These are phyloP conservation scores for Coniochaeta sp. DNA, from an alignment of 2,329 filamentous ascomycete species.

Conservation along the genomic window DNA sequence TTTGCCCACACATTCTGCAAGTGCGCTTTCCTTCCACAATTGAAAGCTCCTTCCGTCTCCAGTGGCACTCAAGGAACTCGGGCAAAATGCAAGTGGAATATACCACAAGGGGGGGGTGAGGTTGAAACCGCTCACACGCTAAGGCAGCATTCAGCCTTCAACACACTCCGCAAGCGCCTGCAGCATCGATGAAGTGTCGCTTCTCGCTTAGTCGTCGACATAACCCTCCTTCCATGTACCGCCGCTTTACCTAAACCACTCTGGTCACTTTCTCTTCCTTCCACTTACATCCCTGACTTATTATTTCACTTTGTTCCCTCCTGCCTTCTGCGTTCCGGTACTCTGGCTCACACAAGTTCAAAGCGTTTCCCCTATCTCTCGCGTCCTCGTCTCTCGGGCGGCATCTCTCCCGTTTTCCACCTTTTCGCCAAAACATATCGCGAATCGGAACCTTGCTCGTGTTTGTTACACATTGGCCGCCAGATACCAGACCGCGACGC, in stretches of 20 bases:
- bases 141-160: constrained; percentile 2
- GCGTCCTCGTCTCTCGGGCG: too few relatives aligned
- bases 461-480: constrained; percentile 1
- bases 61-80: too few relatives aligned
- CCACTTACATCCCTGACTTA: constrained; percentile 3
- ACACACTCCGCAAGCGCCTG: constrained; percentile 2
- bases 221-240: background rate
- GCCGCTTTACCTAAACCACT: too few relatives aligned
- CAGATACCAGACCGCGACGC: background rate
- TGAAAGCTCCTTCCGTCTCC: too few relatives aligned
- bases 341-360: background rate
- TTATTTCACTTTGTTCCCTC: background rate
- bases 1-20: background rate
- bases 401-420: background rate
- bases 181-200: constrained; percentile 3
- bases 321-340: background rate
- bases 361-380: too few relatives aligned
- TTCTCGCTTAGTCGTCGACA: constrained; percentile 1
- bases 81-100: too few relatives aligned
- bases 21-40: background rate
- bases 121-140: constrained; percentile 1
- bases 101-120: too few relatives aligned
- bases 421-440: background rate
- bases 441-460: background rate
- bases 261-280: too few relatives aligned